Conservation (phyloP, 176 grass and related monocot genomes). For the Oryza longistaminata region DNA sequence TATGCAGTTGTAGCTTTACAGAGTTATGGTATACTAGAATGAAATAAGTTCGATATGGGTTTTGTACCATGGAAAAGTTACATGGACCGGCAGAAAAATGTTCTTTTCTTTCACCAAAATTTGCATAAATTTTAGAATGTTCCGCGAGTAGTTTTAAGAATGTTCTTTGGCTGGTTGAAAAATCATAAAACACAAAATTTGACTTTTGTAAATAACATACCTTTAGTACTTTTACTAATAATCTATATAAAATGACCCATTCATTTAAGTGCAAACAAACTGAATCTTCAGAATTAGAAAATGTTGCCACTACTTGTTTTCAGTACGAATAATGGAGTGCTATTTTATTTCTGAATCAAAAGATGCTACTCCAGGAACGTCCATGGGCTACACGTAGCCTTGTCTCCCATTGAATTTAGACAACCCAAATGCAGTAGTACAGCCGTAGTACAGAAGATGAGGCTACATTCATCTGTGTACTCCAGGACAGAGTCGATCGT, state of each 20-base stretch:
- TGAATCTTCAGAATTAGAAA: not conserved
- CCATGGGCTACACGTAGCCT: not conserved
- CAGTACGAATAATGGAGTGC: not conserved
- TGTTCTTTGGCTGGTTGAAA: not conserved
- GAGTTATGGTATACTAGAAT: not conserved
- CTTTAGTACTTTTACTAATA: not conserved
- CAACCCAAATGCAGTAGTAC: slow-evolving; percentile 26
- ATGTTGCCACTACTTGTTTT: not conserved
- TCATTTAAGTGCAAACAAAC: not conserved
- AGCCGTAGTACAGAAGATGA: slow-evolving; percentile 20
- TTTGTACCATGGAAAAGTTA: not conserved
- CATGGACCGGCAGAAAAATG: not conserved
- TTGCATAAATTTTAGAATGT: not conserved
- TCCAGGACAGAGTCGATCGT: slow-evolving; percentile 2
- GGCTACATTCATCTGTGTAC: not conserved
- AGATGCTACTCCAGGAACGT: not conserved
- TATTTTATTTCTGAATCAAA: not conserved
- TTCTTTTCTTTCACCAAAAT: not conserved
- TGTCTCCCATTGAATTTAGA: not conserved
- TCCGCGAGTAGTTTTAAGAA: not conserved
- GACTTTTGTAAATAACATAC: not conserved
- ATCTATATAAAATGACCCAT: not conserved
- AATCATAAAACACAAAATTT: not conserved
- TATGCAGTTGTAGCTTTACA: no score
- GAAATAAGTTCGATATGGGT: not conserved